Conservation (phyloP, 805 yeast species). For the Teunomyces gatunensis region DNA sequence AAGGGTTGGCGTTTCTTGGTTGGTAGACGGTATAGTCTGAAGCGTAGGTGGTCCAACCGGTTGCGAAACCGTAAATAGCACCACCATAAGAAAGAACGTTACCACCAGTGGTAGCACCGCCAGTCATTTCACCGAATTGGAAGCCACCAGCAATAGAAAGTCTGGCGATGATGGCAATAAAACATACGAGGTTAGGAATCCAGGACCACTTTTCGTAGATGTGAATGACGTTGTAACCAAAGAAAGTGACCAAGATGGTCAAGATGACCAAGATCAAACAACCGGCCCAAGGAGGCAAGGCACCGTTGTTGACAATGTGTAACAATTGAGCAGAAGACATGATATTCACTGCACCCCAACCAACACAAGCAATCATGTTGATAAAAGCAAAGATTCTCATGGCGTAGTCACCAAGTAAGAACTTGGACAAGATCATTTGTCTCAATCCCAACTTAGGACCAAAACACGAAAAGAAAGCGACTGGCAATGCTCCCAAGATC, state of each 20-base stretch:
- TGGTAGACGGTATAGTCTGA: constrained; percentile 90
- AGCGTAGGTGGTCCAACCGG: constrained; percentile 94
- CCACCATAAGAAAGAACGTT: constrained; percentile 78
- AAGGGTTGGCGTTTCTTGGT: constrained; percentile 59
- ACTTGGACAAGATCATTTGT: constrained; percentile 81
- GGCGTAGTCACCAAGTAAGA: constrained; percentile 69
- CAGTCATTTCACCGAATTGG: constrained; percentile 28
- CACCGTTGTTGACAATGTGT: constrained; percentile 65
- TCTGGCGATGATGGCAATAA: constrained; percentile 77
- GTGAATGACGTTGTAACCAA: constrained; percentile 84
- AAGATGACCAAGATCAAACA: constrained; percentile 66
- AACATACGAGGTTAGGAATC: constrained; percentile 75
- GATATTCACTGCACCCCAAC: constrained; percentile 94
- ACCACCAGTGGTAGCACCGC: constrained; percentile 73
- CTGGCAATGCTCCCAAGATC: constrained; percentile 70
- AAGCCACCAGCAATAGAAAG: constrained; percentile 66
- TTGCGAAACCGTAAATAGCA: constrained; percentile 80
- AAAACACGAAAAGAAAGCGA: constrained; percentile 77
- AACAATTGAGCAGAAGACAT: constrained; percentile 85
- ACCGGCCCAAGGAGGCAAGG: constrained; percentile 88
- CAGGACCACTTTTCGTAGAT: constrained; percentile 81
- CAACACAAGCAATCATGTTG: constrained; percentile 82
- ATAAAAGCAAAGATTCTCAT: constrained; percentile 75
- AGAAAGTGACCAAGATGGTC: constrained; percentile 72
- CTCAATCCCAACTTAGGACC: constrained; percentile 86